Base-by-base conservation (phyloP, 176 grass and related monocot species). In the Eragrostis curvula region DNA sequence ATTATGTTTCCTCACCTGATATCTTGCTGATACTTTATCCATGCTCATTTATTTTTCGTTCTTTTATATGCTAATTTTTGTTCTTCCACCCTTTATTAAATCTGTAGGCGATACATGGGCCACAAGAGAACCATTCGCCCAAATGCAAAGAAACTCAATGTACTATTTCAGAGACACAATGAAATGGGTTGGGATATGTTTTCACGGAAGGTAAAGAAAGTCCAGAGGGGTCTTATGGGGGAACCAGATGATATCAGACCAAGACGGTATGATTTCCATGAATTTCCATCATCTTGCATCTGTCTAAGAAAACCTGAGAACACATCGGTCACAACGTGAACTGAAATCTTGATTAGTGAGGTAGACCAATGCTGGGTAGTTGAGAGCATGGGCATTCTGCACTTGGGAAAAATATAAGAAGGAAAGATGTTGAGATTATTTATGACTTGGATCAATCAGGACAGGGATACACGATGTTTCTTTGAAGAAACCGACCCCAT, bases 51-150 rank as follows among this genome's bases (percentile, higher is more conserved):
- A 14, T 57, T 79, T 75, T 68, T 86, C 4, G 53, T 18, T 27
- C 39, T 77, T 12, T 81, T 9, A 21, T 47, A 21, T 75, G 25
- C 17, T 87, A 69, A 63, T 51, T n/a, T 78, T 28, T 25, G 48
- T 36, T 82, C 7, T 70, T 67, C 58, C 11, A 30, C 45, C 6
- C 4, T n/a, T 1, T 8, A 16, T 48, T 45, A 12, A 81, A 79
- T 84, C 13, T 94, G 59, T 77, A 98, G 96, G 90, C 82, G 87
- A 76, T 98, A 95, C 62, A 89, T 90, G 90, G 96, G 88, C 61
- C 93, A 98, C 84, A 95, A 93, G 82, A 95, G 96, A 91, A 98
- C 92, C 15, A 98, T 98, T 71, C 86, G 93, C 11, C 92, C 96
- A 52, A 95, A 95, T 68, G 87, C 85, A 6, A 98, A 86, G 87